Base-by-base conservation (phyloP, 768 basidiomycete genomes). In the Lentinus brumalis region DNA sequence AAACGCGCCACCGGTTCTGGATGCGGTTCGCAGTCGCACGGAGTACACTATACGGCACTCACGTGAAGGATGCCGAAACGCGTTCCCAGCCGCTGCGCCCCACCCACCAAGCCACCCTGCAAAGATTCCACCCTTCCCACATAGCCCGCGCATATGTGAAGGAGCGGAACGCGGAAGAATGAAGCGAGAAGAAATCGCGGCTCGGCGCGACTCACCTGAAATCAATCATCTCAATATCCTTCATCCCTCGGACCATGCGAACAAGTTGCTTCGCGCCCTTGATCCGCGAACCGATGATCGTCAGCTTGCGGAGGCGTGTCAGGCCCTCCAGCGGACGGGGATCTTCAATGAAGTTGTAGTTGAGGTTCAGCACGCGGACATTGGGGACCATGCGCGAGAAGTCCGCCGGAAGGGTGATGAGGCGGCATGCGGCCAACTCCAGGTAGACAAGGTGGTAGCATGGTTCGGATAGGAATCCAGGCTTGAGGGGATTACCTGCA, bases 311-410 rank as follows among this genome's bases (percentile, higher is more conserved):
- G 74, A 98, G 76, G 69, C 92, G 78, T 61, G 75, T 78, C 62
- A 98, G 80, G 12, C 91, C 93, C 53, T 82, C 82, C 59, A 99
- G 78, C 52, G 79, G 75, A 64, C 81, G 74, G 55, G 85, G 75
- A 68, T 91, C 87, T 67, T 94, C 86, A 73, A 98, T 71, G 74
- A 96, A 98, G 74, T 98, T 98, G 81, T 97, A 96, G 81, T 98
- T 96, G 66, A 98, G 84, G 79, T 98, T 98, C 75, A 98, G 78
- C 61, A 88, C 88, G 56, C 94, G 87, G 69, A 98, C 76, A 74
- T 96, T 97, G 35, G 97, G 96, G 50, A 87, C 77, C 57, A 91
- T 75, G 49, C 70, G 70, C 55, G 82, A 81, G 66, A 97, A 78
- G 44, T 84, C 81, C 66, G 73, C 68, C n/a, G 96, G 96, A 51